Conservation (phyloP, 2,329 filamentous ascomycete genomes). For the Trichoderma sp. region DNA sequence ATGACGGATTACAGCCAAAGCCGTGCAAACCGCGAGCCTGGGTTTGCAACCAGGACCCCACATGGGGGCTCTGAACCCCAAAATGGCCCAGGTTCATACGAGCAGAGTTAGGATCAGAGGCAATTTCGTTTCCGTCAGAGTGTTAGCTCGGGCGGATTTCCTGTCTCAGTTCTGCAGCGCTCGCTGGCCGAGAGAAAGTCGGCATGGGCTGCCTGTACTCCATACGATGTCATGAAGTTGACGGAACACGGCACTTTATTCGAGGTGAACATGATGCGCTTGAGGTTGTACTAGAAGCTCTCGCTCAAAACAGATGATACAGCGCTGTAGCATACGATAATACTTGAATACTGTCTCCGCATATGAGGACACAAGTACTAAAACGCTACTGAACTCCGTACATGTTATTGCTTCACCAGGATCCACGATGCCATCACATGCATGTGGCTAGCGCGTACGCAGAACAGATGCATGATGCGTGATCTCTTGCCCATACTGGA, state of each 20-base stretch:
- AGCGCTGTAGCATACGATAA: neutral
- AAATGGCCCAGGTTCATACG: slow-evolving; percentile 15
- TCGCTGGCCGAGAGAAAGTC: neutral
- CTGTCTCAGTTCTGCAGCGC: neutral
- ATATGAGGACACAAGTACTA: neutral
- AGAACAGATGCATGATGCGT: neutral
- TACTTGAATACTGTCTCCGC: neutral
- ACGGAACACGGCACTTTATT: neutral
- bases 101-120: slow-evolving; percentile 5
- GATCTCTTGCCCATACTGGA: slow-evolving; percentile 5
- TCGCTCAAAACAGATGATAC: neutral
- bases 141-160: neutral
- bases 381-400: neutral
- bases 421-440: slow-evolving; percentile 1
- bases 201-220: neutral
- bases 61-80: slow-evolving; percentile 14
- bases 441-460: neutral
- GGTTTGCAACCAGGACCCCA: neutral
- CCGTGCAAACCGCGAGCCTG: neutral
- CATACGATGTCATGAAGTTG: neutral
- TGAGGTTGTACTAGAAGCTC: neutral
- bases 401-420: neutral
- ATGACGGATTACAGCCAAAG: neutral
- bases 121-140: slow-evolving; percentile 17
- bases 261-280: neutral